A percentile compares a stretch with the other conserved stretches of the same genome.
Conservation (phyloP, 306 rosid genomes). For the Canavalia gladiata region DNA sequence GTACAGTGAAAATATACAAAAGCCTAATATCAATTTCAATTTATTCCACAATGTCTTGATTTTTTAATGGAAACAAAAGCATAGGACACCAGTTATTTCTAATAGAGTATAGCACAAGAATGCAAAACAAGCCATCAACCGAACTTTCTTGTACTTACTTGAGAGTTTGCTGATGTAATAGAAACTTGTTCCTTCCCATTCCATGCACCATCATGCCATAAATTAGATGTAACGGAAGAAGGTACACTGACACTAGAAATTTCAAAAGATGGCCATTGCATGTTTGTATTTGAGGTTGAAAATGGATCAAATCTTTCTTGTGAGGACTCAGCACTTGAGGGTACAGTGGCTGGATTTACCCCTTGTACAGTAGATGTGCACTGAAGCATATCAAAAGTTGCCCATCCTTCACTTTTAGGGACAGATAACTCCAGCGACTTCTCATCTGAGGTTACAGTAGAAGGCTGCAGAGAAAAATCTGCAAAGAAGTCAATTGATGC, state of each 20-base stretch:
- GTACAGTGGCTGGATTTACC: conserved; percentile 49
- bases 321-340: conserved; percentile 50
- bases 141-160: conserved; percentile 55
- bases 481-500: conserved; percentile 60
- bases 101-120: conserved; percentile 21
- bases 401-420: conserved; percentile 84
- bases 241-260: conserved; percentile 45
- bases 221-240: conserved; percentile 54
- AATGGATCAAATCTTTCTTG: conserved; percentile 61
- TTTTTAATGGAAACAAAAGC: conserved; percentile 1
- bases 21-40: conserved; percentile 26
- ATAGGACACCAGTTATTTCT: not conserved
- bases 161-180: conserved; percentile 46
- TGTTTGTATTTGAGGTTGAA: conserved; percentile 57
- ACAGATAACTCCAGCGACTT: conserved; percentile 51
- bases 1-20: conserved; percentile 27
- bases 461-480: conserved; percentile 51
- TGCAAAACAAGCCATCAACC: conserved; percentile 22
- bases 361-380: conserved; percentile 49
- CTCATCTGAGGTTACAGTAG: conserved; percentile 53
- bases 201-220: conserved; percentile 60
- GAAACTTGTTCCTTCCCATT: conserved; percentile 54
- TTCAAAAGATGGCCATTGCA: conserved; percentile 64
- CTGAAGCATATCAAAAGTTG: conserved; percentile 77
- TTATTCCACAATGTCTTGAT: conserved; percentile 17